These are phyloP conservation scores for Talaromyces sp. DNA, from an alignment of 2,329 filamentous ascomycete species.

Conservation along the genomic window DNA sequence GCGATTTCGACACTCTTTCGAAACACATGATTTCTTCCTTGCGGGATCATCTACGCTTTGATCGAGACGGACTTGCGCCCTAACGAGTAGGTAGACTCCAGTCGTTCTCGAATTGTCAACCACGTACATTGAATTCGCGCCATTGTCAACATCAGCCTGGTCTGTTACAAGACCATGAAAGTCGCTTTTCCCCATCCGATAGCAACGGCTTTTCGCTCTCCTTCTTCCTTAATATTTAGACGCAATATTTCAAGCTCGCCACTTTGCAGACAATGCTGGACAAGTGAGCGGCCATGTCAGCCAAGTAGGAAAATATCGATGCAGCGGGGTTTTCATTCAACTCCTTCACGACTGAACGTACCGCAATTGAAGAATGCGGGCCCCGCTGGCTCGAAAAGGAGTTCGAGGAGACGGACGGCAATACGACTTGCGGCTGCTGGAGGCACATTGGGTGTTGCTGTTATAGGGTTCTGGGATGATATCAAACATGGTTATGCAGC, in stretches of 20 bases:
- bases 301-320: not conserved
- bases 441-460: slow-evolving; percentile 40
- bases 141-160: not conserved
- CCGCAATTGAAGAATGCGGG: not conserved
- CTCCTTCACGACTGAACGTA: slow-evolving; percentile 1
- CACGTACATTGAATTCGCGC: not conserved
- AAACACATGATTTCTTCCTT: slow-evolving; percentile 10
- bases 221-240: not conserved
- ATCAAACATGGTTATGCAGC: slow-evolving; percentile 73
- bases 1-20: not conserved
- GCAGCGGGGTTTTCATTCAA: slow-evolving; percentile 8
- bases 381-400: not conserved
- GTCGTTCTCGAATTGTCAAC: not conserved
- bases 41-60: not conserved
- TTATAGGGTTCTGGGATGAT: slow-evolving; percentile 57
- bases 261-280: slow-evolving; percentile 10
- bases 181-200: slow-evolving; percentile 8
- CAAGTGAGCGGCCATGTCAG: not conserved
- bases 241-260: slow-evolving; percentile 7
- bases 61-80: not conserved
- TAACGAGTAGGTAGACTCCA: not conserved
- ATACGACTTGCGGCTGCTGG: slow-evolving; percentile 33
- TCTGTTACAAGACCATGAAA: slow-evolving; percentile 15
- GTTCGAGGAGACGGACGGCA: slow-evolving; percentile 22
- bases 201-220: not conserved